A percentile compares a stretch with the other conserved stretches of the same genome.
These are phyloP conservation scores for Quercus lobata DNA, from an alignment of 331 rosid species.

Conservation along the genomic window DNA sequence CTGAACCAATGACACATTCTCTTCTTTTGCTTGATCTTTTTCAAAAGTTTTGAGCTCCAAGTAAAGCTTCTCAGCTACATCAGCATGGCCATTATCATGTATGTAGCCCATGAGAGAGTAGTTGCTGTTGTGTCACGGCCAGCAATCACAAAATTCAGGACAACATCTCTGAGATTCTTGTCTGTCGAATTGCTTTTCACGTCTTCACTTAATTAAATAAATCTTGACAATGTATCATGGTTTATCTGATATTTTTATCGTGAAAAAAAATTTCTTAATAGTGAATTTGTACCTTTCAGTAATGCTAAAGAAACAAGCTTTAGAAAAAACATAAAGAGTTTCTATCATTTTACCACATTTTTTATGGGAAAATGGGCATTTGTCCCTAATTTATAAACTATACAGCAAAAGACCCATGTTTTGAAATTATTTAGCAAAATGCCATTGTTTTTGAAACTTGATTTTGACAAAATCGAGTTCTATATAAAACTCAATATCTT, in stretches of 20 bases:
- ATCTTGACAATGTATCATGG: constrained; percentile 83
- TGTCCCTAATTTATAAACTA: too few species aligned
- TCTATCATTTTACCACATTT: constrained; percentile 31
- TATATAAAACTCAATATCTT: too few species aligned
- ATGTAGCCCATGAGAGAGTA: constrained; percentile 86
- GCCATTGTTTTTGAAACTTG: too few species aligned
- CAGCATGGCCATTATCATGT: constrained; percentile 69
- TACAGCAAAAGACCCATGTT: too few species aligned
- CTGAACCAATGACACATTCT: constrained; percentile 33
- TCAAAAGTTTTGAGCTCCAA: constrained; percentile 65
- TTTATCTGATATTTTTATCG: constrained; percentile 46
- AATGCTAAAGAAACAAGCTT: neutral
- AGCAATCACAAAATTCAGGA: constrained; percentile 86
- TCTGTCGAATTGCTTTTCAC: constrained; percentile 47
- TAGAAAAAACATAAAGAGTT: neutral
- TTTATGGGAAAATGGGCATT: too few species aligned
- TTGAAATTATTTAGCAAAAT: too few species aligned
- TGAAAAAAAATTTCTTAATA: neutral
- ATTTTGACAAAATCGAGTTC: too few species aligned
- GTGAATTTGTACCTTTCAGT: neutral
- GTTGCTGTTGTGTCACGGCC: constrained; percentile 95
- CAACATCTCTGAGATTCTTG: constrained; percentile 81
- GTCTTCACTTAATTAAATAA: constrained; percentile 63
- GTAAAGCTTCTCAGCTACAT: constrained; percentile 70
- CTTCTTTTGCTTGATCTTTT: constrained; percentile 59